Evolutionary conservation across 2,329 filamentous ascomycete species (phyloP).

Genomic region (Colletotrichum sublineola): DNA sequence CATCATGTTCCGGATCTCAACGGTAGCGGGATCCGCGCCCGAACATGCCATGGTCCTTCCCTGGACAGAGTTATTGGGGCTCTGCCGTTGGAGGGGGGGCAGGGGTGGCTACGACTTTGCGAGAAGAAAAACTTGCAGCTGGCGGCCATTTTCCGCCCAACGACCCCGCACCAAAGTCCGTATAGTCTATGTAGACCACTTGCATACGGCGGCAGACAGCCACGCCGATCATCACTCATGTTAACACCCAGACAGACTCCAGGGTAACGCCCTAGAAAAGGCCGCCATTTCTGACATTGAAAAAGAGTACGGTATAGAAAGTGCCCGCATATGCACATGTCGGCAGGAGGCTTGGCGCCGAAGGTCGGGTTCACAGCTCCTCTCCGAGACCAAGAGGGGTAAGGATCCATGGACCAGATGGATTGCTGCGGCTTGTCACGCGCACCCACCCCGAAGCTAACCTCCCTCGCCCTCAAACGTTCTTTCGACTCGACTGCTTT

Average conservation of each 20-base stretch:
- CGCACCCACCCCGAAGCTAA: conserved; percentile 27
- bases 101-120: not conserved
- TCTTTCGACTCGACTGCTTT: conserved; percentile 15
- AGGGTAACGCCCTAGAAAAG: not conserved
- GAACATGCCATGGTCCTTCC: conserved; percentile 16
- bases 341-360: conserved; percentile 32
- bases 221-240: no score
- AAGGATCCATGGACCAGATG: conserved; percentile 34
- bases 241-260: not conserved
- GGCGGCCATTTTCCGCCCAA: conserved; percentile 8
- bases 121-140: conserved; percentile 19
- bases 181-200: not conserved
- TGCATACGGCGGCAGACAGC: not conserved
- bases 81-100: conserved; percentile 19
- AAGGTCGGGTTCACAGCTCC: conserved; percentile 35
- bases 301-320: conserved; percentile 4
- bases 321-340: conserved; percentile 33
- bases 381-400: conserved; percentile 39
- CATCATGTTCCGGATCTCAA: conserved; percentile 12
- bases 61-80: conserved; percentile 4
- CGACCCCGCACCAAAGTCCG: conserved; percentile 26
- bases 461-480: conserved; percentile 16
- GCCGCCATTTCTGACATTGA: conserved; percentile 18
- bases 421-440: conserved; percentile 38
- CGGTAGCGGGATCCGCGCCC: conserved; percentile 2